A percentile compares a stretch with the other conserved stretches of the same genome.
These are phyloP conservation scores for Trichoderma breve DNA, from an alignment of 2,329 filamentous ascomycete species.

Conservation along the genomic window DNA sequence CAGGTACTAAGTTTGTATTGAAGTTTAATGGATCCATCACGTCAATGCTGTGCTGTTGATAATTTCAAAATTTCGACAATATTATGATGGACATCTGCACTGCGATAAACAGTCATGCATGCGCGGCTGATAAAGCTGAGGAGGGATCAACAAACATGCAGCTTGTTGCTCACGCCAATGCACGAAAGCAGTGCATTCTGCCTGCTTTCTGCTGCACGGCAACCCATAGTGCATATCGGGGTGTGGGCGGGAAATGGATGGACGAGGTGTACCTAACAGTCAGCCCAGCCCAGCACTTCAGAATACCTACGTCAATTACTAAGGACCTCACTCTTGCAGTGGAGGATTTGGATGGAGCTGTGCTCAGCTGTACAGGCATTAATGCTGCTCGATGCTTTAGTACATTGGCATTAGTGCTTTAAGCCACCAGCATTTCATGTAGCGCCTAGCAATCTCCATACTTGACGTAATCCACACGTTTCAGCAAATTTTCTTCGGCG, in stretches of 20 bases:
- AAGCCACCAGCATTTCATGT: background rate
- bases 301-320: background rate
- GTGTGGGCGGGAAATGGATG: background rate
- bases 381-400: background rate
- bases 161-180: slow-evolving; percentile 1
- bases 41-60: background rate
- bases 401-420: background rate
- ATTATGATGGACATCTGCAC: background rate
- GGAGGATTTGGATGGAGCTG: background rate
- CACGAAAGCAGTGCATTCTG: slow-evolving; percentile 16
- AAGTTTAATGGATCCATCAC: background rate
- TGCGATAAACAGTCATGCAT: background rate
- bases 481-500: background rate
- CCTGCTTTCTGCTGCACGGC: slow-evolving; percentile 12
- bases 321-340: background rate
- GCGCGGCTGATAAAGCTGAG: background rate
- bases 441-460: background rate
- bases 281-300: background rate
- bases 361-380: background rate
- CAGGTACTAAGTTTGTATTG: background rate
- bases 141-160: slow-evolving; percentile 16
- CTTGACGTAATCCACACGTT: background rate
- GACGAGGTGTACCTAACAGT: background rate
- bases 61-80: background rate
- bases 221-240: background rate